Conservation (phyloP, 208 protist species). For the Willaertia magna region DNA sequence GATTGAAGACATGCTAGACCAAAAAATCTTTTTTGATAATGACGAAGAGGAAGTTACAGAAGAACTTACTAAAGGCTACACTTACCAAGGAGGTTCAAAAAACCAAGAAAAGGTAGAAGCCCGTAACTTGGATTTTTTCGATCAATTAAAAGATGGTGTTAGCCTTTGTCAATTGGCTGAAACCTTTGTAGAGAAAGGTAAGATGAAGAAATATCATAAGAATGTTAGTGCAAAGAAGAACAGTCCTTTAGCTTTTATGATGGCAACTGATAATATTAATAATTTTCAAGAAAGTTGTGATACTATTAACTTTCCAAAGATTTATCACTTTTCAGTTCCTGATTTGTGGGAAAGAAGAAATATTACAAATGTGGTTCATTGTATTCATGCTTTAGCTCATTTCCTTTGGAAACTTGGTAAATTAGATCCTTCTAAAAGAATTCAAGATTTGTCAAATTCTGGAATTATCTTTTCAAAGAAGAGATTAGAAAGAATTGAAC, state of each 20-base stretch:
- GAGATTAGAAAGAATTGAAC: neutral
- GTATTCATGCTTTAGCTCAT: slow-evolving; percentile 7
- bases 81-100: neutral
- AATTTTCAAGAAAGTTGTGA: neutral
- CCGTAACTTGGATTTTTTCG: neutral
- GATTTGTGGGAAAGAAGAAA: slow-evolving; percentile 7
- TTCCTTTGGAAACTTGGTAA: neutral
- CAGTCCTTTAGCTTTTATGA: neutral
- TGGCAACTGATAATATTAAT: neutral
- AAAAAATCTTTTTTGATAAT: neutral
- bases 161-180: neutral
- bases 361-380: neutral
- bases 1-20: neutral
- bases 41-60: neutral
- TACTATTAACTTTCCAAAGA: neutral
- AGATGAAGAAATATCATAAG: neutral
- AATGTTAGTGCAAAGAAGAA: neutral
- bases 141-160: neutral
- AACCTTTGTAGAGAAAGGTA: neutral
- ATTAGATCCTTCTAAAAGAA: neutral
- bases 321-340: neutral
- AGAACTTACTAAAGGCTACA: neutral
- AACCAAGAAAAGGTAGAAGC: neutral
- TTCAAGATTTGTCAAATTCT: neutral
- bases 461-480: neutral